Evolutionary conservation across 495 filamentous ascomycete genomes (phyloP).

Genomic region (Daldinia loculata): DNA sequence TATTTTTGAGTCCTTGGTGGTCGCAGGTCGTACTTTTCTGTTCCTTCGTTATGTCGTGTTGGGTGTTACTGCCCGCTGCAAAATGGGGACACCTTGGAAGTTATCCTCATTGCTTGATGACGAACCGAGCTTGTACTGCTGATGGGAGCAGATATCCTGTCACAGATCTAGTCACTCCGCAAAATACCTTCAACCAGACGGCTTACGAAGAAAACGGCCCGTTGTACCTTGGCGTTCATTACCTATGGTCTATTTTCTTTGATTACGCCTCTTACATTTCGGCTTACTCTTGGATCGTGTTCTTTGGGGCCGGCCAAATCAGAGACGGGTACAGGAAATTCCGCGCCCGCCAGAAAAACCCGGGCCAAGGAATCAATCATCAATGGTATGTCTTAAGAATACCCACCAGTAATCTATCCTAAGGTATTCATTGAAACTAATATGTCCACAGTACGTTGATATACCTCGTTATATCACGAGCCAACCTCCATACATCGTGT

Average conservation of each 20-base stretch:
- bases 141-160: constrained; percentile 60
- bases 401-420: neutral
- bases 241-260: constrained; percentile 65
- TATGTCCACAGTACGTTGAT: constrained; percentile 15
- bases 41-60: constrained; percentile 63
- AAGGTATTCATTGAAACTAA: constrained; percentile 10
- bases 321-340: constrained; percentile 54
- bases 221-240: constrained; percentile 62
- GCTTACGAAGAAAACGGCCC: constrained; percentile 60
- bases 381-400: constrained; percentile 45
- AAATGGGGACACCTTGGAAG: constrained; percentile 63
- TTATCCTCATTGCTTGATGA: constrained; percentile 63
- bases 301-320: constrained; percentile 61
- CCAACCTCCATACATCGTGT: neutral
- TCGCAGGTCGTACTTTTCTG: constrained; percentile 63
- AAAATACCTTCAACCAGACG: constrained; percentile 62
- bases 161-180: constrained; percentile 54
- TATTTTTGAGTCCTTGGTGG: constrained; percentile 65
- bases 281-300: constrained; percentile 63
- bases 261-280: constrained; percentile 66
- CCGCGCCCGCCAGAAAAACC: constrained; percentile 41
- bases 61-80: constrained; percentile 63
- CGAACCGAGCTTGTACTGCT: constrained; percentile 60
- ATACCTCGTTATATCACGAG: neutral
- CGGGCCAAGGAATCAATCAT: constrained; percentile 55